Conservation (phyloP, 2,329 filamentous ascomycete species). For the Venturia aucupariae region DNA sequence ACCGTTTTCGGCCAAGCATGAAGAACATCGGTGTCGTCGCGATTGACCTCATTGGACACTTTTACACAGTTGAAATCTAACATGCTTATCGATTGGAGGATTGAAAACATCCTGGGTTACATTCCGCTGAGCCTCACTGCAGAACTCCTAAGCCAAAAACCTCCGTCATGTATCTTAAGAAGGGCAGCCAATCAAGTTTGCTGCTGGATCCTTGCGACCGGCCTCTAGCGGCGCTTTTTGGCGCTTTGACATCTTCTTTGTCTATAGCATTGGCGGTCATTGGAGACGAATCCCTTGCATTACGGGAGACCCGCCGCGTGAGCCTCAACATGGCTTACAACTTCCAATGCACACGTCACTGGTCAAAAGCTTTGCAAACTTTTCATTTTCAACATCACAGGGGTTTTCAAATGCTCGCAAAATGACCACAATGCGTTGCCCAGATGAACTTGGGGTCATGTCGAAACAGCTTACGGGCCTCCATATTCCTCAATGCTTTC, state of each 20-base stretch:
- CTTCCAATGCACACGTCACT: neutral
- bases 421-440: neutral
- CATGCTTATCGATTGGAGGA: neutral
- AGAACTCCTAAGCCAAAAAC: neutral
- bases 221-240: neutral
- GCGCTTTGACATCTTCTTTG: neutral
- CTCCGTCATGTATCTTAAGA: neutral
- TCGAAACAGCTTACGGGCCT: neutral
- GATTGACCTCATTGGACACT: neutral
- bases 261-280: neutral
- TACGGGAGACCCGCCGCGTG: neutral
- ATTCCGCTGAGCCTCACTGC: slow-evolving; percentile 3
- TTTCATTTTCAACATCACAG: neutral
- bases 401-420: neutral
- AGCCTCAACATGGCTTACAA: neutral
- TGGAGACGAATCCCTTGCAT: neutral
- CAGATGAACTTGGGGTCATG: neutral
- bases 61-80: neutral
- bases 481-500: too few species aligned
- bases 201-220: neutral
- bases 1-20: neutral
- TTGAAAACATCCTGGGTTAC: neutral
- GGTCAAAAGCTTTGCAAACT: neutral
- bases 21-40: neutral
- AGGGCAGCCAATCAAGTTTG: neutral